Base-by-base conservation (phyloP, 1,284 basidiomycete species). In the Boletus smithii region DNA sequence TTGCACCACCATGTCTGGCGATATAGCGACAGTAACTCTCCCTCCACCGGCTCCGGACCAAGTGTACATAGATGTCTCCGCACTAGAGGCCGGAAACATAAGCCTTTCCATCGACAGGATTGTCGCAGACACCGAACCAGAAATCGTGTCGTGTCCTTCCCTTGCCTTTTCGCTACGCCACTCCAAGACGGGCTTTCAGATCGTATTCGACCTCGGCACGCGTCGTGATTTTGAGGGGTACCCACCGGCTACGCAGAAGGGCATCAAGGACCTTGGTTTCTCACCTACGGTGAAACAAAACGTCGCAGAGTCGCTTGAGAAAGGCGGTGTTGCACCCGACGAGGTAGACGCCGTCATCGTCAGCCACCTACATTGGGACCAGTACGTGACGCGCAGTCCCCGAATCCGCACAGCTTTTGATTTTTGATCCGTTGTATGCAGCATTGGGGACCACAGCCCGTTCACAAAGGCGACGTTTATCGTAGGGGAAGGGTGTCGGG, bases 131-230 rank as follows among this genome's bases (percentile, higher is more conserved):
- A 64, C 63, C 1, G 48, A 54, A 8, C 59, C 64, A 3, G 59
- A 57, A 17, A 44, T 61, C 11, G 51, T 59, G 5, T 42, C 49
- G 3, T 62, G 59, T 13, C 80, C 77, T 9, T 72, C 74, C 4
- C 69, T 81, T 37, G 65, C 71, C 3, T 81, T 80, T 61, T 69
- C 73, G 41, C 61, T 82, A 38, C 67, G 67, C 9, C 76, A 81
- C 51, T 73, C 75, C 13, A 53, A 53, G 14, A 69, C 62, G 17
- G 59, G 61, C 8, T 59, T 67, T 27, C 69, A 66, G 32, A 56
- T 80, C 45, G 58, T 81, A 11, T 80, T 82, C 49, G 80, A 81
- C 54, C 69, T 81, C 13, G 79, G 79, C 14, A 69, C 75, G 17
- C 71, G 75, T 23, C 69, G 69, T 31, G 74, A 81, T 57, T 62